Percentiles rank a stretch among this genome's conserved stretches.
phyloP scores from a whole-genome alignment of 192 early-diverging fungal species.

The Dispira simplex region DNA sequence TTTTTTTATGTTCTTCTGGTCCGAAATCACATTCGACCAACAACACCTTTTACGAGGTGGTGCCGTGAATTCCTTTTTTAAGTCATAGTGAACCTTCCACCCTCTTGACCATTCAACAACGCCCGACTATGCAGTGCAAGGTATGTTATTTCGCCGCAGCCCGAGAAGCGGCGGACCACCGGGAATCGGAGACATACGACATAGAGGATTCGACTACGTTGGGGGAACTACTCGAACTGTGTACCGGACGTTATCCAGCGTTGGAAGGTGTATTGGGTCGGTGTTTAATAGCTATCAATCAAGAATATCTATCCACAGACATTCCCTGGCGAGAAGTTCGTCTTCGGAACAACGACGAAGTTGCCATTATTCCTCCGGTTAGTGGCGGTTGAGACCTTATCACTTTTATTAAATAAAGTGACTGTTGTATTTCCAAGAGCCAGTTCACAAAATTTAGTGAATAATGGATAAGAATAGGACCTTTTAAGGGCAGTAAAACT shows the following conservation, averaged over 20 bases:
- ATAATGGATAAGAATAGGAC: too few relatives aligned
- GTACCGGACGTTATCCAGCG: background rate
- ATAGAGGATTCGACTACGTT: background rate
- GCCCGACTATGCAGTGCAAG: background rate
- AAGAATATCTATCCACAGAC: background rate
- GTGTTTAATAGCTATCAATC: conserved; percentile 1
- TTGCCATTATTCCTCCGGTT: conserved; percentile 3
- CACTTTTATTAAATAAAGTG: background rate
- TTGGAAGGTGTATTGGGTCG: background rate
- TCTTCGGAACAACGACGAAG: background rate
- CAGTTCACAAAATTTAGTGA: too few relatives aligned
- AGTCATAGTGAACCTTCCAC: background rate
- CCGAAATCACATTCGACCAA: background rate
- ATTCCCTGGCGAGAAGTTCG: too few relatives aligned
- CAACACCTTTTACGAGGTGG: background rate
- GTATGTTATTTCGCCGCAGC: conserved; percentile 3
- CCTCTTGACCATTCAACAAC: too few relatives aligned
- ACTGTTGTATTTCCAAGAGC: too few relatives aligned
- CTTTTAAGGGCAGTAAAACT: too few relatives aligned
- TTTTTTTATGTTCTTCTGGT: too few relatives aligned
- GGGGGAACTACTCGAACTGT: background rate
- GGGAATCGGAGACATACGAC: background rate
- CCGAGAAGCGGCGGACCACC: background rate
- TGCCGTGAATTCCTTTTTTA: background rate
- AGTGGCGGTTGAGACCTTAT: conserved; percentile 1